These are phyloP conservation scores for Nitzschia sp. DNA, from an alignment of 108 stramenopile genomes.

Conservation along the genomic window DNA sequence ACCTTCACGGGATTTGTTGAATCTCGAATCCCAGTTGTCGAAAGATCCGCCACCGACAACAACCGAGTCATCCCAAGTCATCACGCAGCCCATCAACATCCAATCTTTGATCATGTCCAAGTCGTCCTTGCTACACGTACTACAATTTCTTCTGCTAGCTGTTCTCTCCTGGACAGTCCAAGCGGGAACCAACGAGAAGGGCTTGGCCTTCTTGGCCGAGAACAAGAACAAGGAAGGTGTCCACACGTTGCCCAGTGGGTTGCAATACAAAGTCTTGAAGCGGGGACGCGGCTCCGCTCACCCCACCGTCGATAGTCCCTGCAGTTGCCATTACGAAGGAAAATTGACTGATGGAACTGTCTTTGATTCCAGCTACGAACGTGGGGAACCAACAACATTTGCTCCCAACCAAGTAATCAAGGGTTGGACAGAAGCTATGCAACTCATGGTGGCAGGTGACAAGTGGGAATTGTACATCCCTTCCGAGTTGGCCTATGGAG, in stretches of 20 bases:
- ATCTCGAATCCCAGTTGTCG: no score
- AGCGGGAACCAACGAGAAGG: constrained; percentile 68
- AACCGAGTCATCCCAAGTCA: no score
- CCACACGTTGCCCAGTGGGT: constrained; percentile 65
- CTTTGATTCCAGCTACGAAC: constrained; percentile 84
- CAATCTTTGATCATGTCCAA: no score
- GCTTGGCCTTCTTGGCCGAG: constrained; percentile 66
- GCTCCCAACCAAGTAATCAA: constrained; percentile 92
- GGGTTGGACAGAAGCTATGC: constrained; percentile 77
- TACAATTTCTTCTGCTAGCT: neutral
- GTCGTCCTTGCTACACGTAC: neutral
- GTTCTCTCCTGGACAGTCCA: constrained; percentile 4
- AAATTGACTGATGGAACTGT: constrained; percentile 84
- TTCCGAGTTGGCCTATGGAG: constrained; percentile 88
- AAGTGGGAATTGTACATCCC: constrained; percentile 96
- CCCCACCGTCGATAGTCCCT: constrained; percentile 67
- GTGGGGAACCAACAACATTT: constrained; percentile 81
- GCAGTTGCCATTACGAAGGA: constrained; percentile 90
- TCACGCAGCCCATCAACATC: no score
- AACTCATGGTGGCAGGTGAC: constrained; percentile 90
- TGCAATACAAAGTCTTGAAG: constrained; percentile 84
- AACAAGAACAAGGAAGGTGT: constrained; percentile 78
- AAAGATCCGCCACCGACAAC: no score
- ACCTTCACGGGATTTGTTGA: no score
- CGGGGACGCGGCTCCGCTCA: constrained; percentile 61